These are phyloP conservation scores for slime mould (Dictyostelium discoideum) DNA, from an alignment of 78 protist genomes.

Conservation along the genomic window dicty_2.7 NC_007088.5:5019001-5019500, in stretches of 20 bases:
- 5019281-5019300: background rate
- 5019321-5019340: background rate
- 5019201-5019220: background rate
- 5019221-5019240: constrained; percentile 3
- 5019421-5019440: background rate
- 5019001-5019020: background rate
- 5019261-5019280: background rate
- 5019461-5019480: constrained; percentile 4
- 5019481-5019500: constrained; percentile 19
- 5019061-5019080: background rate
- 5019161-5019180: background rate
- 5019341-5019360: background rate
- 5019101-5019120: background rate
- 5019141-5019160: background rate
- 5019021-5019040: constrained; percentile 24
- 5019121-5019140: background rate
- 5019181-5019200: constrained; percentile 23
- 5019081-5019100: background rate
- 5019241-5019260: background rate
- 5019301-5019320: background rate
- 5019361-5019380: background rate
- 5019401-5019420: background rate
- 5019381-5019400: background rate
- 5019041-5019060: background rate
- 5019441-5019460: background rate